Evolutionary conservation across 2,329 filamentous ascomycete genomes (phyloP).

Genomic region (Talaromyces pinophilus): DNA sequence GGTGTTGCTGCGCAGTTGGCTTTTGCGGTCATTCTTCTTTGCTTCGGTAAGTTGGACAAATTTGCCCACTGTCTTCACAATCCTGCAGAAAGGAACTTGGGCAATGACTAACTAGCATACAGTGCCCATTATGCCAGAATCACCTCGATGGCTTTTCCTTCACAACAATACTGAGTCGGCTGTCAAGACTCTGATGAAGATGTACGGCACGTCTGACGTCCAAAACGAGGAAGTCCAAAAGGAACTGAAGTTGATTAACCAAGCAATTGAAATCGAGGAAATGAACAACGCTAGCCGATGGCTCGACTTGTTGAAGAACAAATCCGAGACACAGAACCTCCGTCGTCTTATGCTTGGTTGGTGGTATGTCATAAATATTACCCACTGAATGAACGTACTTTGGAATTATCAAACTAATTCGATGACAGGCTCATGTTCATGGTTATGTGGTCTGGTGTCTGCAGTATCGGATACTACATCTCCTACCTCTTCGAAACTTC

Average conservation of each 20-base stretch:
- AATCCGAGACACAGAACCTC: constrained; percentile 23
- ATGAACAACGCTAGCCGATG: constrained; percentile 22
- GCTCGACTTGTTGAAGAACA: constrained; percentile 22
- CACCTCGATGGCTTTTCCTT: constrained; percentile 28
- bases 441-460: constrained; percentile 24
- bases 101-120: not conserved
- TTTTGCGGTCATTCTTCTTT: constrained; percentile 37
- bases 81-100: too few species aligned
- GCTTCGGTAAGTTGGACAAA: not conserved
- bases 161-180: constrained; percentile 21
- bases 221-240: constrained; percentile 19
- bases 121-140: constrained; percentile 26
- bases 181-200: constrained; percentile 17
- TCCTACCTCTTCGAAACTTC: constrained; percentile 29
- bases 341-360: constrained; percentile 24
- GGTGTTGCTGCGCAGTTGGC: constrained; percentile 30
- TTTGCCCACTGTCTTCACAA: not conserved
- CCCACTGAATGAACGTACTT: too few species aligned
- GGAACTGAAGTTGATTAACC: constrained; percentile 23
- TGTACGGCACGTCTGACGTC: not conserved
- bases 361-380: constrained; percentile 19
- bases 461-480: constrained; percentile 26
- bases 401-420: not conserved
- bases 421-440: constrained; percentile 23
- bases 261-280: constrained; percentile 22